Evolutionary conservation across 2,329 filamentous ascomycete species (phyloP).

Genomic region (Pyricularia sp.): DNA sequence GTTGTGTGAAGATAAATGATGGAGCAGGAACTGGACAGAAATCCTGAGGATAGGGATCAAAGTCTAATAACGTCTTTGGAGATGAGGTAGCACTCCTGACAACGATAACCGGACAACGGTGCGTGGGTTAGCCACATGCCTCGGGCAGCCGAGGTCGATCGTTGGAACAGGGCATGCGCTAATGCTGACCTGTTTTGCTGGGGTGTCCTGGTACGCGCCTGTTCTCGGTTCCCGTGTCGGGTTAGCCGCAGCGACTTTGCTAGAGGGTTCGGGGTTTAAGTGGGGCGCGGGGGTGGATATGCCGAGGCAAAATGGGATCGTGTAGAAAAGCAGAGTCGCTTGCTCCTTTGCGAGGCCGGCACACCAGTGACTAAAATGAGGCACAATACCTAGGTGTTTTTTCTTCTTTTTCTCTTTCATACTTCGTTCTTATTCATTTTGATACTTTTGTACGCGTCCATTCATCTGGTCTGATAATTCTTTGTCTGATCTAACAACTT

Average conservation of each 20-base stretch:
- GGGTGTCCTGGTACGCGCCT: constrained; percentile 3
- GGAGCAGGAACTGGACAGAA: not conserved
- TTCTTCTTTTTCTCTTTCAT: not conserved
- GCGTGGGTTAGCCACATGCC: constrained; percentile 11
- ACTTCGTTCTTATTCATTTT: not conserved
- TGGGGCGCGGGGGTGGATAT: constrained; percentile 1
- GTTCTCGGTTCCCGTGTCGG: constrained; percentile 2
- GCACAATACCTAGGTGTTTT: not conserved
- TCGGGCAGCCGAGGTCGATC: constrained; percentile 13
- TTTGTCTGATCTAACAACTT: not conserved
- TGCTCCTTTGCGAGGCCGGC: not conserved
- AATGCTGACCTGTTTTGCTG: not conserved
- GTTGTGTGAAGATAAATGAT: constrained; percentile 1
- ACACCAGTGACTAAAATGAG: not conserved
- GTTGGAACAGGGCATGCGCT: not conserved
- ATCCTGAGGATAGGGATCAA: not conserved
- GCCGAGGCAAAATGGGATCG: constrained; percentile 3
- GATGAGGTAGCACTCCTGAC: not conserved
- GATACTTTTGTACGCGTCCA: not conserved
- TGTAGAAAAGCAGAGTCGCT: not conserved
- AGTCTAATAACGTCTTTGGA: not conserved
- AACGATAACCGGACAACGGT: not conserved
- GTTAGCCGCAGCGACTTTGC: not conserved
- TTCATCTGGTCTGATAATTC: not conserved
- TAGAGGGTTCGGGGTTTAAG: not conserved